Conservation (phyloP, 371 early-diverging fungal genomes). For the Fennellomyces sp. region DNA sequence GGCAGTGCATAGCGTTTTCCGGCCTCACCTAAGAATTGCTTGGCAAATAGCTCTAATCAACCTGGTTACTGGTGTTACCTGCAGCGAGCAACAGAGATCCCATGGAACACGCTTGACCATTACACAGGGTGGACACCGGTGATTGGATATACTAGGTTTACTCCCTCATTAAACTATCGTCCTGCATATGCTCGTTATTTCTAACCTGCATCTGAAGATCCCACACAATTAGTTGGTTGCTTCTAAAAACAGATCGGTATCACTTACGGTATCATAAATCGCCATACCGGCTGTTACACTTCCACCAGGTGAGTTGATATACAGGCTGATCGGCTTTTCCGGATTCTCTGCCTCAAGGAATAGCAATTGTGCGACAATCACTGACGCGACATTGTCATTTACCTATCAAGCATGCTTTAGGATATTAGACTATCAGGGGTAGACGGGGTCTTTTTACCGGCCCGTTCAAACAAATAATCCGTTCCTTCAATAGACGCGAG, state of each 20-base stretch:
- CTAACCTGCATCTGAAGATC: neutral
- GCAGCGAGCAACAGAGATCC: slow-evolving; percentile 93
- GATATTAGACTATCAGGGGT: neutral
- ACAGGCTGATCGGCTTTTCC: slow-evolving; percentile 90
- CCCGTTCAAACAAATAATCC: slow-evolving; percentile 94
- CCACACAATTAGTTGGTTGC: neutral
- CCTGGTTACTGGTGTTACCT: slow-evolving; percentile 38
- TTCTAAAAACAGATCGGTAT: neutral
- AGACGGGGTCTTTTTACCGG: slow-evolving; percentile 67
- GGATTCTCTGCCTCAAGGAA: slow-evolving; percentile 96
- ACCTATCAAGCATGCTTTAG: slow-evolving; percentile 51
- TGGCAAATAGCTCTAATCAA: neutral
- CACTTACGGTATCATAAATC: slow-evolving; percentile 86
- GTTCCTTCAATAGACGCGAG: slow-evolving; percentile 94
- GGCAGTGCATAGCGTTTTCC: slow-evolving; percentile 91
- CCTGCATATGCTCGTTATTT: too few species aligned
- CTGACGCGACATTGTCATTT: slow-evolving; percentile 80
- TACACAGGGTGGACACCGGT: slow-evolving; percentile 93
- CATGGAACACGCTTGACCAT: slow-evolving; percentile 98
- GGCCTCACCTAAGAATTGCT: slow-evolving; percentile 62
- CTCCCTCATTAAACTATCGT: neutral
- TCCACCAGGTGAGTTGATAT: slow-evolving; percentile 97
- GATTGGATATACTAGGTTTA: slow-evolving; percentile 81
- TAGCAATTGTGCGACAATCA: slow-evolving; percentile 92
- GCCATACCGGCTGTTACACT: slow-evolving; percentile 96